A percentile compares a stretch with the other conserved stretches of the same genome.
Conservation (phyloP, 192 early-diverging fungal genomes). For the Backusella psychrophila region DNA sequence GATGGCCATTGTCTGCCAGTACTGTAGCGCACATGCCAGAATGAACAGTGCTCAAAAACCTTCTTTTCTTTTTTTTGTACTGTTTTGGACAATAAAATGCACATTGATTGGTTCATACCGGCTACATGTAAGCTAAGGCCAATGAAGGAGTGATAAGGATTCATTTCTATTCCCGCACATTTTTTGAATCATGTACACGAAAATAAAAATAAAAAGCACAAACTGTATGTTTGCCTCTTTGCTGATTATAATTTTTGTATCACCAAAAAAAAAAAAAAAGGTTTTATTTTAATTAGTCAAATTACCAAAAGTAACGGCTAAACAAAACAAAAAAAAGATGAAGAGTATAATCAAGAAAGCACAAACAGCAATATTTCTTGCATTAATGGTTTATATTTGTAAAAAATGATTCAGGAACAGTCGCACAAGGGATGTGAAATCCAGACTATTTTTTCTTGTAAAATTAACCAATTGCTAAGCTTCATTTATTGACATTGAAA, state of each 20-base stretch:
- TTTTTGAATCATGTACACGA: not conserved
- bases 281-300: not conserved
- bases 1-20: not conserved
- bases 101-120: not conserved
- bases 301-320: not conserved
- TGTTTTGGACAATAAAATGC: not conserved
- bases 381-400: not conserved
- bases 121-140: not conserved
- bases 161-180: not conserved
- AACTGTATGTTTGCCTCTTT: not conserved
- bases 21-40: not conserved
- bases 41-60: not conserved
- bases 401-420: not conserved
- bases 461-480: not conserved
- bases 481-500: too few relatives aligned
- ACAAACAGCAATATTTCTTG: not conserved
- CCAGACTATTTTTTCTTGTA: not conserved
- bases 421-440: not conserved
- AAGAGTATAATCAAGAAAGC: not conserved
- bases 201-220: too few relatives aligned
- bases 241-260: not conserved
- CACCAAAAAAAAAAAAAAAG: not conserved
- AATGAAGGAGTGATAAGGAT: not conserved
- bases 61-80: not conserved
- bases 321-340: not conserved